Evolutionary conservation across 2,329 filamentous ascomycete genomes (phyloP).

Genomic region (Shiraia bambusicola): DNA sequence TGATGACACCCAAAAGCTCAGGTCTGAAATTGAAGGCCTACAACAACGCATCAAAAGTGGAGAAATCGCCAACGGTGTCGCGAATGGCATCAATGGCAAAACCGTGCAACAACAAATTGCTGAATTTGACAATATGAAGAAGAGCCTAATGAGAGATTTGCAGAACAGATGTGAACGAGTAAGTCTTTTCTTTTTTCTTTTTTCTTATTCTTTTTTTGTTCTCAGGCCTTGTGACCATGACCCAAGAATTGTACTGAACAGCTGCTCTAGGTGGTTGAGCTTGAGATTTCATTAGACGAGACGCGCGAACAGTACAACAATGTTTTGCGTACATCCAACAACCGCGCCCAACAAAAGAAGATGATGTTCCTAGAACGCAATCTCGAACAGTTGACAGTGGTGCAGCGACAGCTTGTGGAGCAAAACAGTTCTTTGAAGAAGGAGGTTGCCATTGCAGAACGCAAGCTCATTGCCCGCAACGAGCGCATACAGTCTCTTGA

Average conservation of each 20-base stretch:
- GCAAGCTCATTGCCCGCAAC: slow-evolving; percentile 93
- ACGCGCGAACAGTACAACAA: slow-evolving; percentile 99
- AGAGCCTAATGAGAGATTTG: slow-evolving; percentile 96
- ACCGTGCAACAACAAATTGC: slow-evolving; percentile 96
- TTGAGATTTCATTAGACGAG: slow-evolving; percentile 96
- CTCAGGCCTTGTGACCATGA: too few relatives aligned
- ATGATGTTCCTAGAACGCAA: slow-evolving; percentile 99
- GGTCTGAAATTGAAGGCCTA: slow-evolving; percentile 76
- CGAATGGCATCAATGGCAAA: slow-evolving; percentile 70
- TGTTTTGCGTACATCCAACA: slow-evolving; percentile 93
- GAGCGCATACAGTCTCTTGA: slow-evolving; percentile 96
- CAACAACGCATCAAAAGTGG: slow-evolving; percentile 71
- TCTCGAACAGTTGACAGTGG: slow-evolving; percentile 93
- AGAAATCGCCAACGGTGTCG: slow-evolving; percentile 60
- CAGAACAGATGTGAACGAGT: slow-evolving; percentile 96
- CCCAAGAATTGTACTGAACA: slow-evolving; percentile 22
- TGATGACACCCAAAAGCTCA: slow-evolving; percentile 80
- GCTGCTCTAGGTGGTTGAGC: slow-evolving; percentile 69
- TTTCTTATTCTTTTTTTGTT: too few relatives aligned
- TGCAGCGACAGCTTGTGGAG: slow-evolving; percentile 95
- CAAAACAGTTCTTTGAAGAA: slow-evolving; percentile 94
- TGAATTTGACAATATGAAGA: slow-evolving; percentile 99
- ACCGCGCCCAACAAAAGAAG: slow-evolving; percentile 99
- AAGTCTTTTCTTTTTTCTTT: slow-evolving; percentile 25
- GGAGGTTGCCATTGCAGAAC: slow-evolving; percentile 96